These are phyloP conservation scores for Wolfiporia cocos DNA, from an alignment of 1,284 basidiomycete genomes.

Conservation along the genomic window DNA sequence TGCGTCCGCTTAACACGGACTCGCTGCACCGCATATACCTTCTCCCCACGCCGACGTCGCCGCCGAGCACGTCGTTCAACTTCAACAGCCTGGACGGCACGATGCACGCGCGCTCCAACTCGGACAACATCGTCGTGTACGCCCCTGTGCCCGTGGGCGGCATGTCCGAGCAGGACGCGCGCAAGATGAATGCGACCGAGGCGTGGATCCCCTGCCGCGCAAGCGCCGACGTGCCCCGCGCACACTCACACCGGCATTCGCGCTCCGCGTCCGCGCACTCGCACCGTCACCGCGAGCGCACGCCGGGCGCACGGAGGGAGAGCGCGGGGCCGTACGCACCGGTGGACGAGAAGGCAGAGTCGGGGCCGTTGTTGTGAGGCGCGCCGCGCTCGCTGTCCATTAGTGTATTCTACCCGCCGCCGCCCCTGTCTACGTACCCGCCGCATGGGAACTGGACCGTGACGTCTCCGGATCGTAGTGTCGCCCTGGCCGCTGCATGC, in stretches of 20 bases:
- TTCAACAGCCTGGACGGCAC: constrained; percentile 9
- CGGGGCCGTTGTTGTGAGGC: constrained; percentile 3
- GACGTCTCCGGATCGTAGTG: constrained; percentile 1
- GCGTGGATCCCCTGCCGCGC: constrained; percentile 47
- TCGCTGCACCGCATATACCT: constrained; percentile 49
- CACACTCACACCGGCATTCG: constrained; percentile 15
- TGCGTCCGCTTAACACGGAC: constrained; percentile 23
- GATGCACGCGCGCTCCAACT: constrained; percentile 9
- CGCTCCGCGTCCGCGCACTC: constrained; percentile 16
- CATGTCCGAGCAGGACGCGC: constrained; percentile 43
- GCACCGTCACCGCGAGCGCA: constrained; percentile 19
- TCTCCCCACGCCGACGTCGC: constrained; percentile 34
- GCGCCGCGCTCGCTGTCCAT: not conserved
- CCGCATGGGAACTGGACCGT: too few species aligned
- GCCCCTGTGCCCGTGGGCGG: constrained; percentile 57
- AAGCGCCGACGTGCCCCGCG: constrained; percentile 2
- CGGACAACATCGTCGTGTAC: constrained; percentile 43
- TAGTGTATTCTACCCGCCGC: constrained; percentile 1
- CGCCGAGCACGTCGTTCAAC: constrained; percentile 8
- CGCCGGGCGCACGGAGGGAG: constrained; percentile 24
- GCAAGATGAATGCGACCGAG: constrained; percentile 54
- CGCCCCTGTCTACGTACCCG: not conserved
- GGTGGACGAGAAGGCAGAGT: constrained; percentile 9
- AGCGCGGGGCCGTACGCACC: constrained; percentile 1
- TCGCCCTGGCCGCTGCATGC: constrained; percentile 1